A percentile compares a stretch with the other conserved stretches of the same genome.
phyloP scores from a whole-genome alignment of 2,329 filamentous ascomycete species.

The Trichoderma sp. region DNA sequence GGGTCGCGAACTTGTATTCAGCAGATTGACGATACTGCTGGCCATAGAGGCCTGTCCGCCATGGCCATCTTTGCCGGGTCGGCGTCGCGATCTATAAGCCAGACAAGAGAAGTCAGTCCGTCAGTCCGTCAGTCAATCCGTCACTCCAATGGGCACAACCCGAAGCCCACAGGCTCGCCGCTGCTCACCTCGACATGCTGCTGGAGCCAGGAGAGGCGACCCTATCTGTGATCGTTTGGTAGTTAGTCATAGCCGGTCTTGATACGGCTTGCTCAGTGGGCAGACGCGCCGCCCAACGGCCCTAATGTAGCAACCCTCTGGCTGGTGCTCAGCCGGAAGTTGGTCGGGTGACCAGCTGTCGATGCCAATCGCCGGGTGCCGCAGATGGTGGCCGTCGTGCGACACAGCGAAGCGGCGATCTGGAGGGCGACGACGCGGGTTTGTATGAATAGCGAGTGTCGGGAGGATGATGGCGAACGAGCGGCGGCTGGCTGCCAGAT shows the following conservation, averaged over 20 bases:
- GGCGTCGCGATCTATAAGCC: slow-evolving; percentile 49
- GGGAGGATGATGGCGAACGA: slow-evolving; percentile 6
- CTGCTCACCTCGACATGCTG: slow-evolving; percentile 48
- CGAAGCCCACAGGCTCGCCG: background rate
- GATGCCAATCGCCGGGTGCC: background rate
- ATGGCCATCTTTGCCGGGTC: slow-evolving; percentile 69
- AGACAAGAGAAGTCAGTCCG: slow-evolving; percentile 15
- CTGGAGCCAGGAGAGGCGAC: slow-evolving; percentile 40
- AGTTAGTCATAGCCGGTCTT: slow-evolving; percentile 50
- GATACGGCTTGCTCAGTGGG: background rate
- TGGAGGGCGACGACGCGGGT: background rate
- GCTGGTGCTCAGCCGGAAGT: background rate
- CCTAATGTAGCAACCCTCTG: background rate
- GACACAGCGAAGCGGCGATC: background rate
- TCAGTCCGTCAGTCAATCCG: background rate
- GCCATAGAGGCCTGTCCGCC: slow-evolving; percentile 78
- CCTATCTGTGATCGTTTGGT: slow-evolving; percentile 51
- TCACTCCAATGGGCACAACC: background rate
- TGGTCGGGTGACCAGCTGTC: slow-evolving; percentile 14
- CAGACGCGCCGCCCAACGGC: background rate
- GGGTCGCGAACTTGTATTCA: slow-evolving; percentile 78
- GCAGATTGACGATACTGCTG: slow-evolving; percentile 89
- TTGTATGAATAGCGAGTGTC: slow-evolving; percentile 4
- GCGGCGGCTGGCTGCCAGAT: background rate
- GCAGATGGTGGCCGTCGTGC: slow-evolving; percentile 2